Evolutionary conservation across 1,139 yeast species (phyloP), one percentile per base, ranked within the genome.

Genomic region (Yamadazyma dushanensis): DNA sequence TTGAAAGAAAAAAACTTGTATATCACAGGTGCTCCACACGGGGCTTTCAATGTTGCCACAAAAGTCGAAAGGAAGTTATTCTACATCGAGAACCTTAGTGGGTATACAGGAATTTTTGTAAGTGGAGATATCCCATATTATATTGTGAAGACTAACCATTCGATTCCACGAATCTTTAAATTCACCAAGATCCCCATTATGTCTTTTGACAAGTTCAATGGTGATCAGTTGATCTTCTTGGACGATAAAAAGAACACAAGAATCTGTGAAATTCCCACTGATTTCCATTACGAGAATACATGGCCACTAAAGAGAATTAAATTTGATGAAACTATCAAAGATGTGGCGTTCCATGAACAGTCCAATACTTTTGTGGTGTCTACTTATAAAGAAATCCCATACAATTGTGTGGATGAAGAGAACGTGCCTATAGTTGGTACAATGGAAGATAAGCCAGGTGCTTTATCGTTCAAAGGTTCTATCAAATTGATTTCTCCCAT

Each of bases 101-200:
- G 82, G 0, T 70, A 70, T 42, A 70, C 80, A 1, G 72, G 80
- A 16, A 73, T 88, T 1, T 75, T 87, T 47, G 77, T 89, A 3
- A 81, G 94, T 1, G 97, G 97, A 26, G 73, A 74, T 15, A 76
- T 75, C 11, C 89, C 97, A 0, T 83, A 79, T 45, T 66, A 83
- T 38, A 72, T 90, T 4, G 60, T 81, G 23, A 85, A 85, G 46
- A 73, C 82, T 9, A 67, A 76, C 24, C 80, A 77, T 44, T 75
- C 94, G 0, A 63, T 72, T 4, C 88, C 95, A 1, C 66, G 84
- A 40, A 68, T 86, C 16, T 82, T 79, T 57, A 80, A 77, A 42
- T 82, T 89, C 52, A 76, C 87, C 4, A 74, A 78, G 34, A 70
- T 76, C 14, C 79, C 86, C 0, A 72, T 80, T 15, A 75, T 80